These are phyloP conservation scores for Pleurotus salmoneostramineus DNA, from an alignment of 768 basidiomycete genomes.

Conservation along the genomic window DNA sequence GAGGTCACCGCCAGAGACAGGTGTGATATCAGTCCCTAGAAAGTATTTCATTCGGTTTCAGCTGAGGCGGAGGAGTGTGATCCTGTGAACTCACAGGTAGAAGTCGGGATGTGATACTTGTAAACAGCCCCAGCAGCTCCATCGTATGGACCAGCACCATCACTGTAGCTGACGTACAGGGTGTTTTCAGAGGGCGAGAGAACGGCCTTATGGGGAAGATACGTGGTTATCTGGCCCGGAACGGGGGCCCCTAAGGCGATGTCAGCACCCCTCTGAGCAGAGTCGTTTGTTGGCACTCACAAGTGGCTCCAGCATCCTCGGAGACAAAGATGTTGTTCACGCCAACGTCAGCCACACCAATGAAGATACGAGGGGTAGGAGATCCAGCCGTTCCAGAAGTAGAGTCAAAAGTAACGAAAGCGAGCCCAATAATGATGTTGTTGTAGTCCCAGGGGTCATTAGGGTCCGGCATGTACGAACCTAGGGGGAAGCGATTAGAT, in stretches of 20 bases:
- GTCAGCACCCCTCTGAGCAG: neutral
- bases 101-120: constrained; percentile 49
- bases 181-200: constrained; percentile 52
- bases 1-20: constrained; percentile 50
- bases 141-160: constrained; percentile 65
- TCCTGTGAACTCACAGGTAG: constrained; percentile 32
- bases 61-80: neutral
- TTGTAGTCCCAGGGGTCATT: too few relatives aligned
- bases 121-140: constrained; percentile 46
- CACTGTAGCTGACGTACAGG: constrained; percentile 58
- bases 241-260: constrained; percentile 45
- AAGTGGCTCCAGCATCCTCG: constrained; percentile 54
- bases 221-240: constrained; percentile 52
- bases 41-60: neutral
- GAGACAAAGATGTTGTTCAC: constrained; percentile 53
- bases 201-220: constrained; percentile 64
- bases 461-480: too few relatives aligned
- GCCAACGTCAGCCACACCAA: constrained; percentile 58
- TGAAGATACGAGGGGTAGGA: constrained; percentile 62
- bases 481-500: too few relatives aligned
- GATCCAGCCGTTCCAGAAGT: constrained; percentile 47
- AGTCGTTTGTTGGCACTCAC: constrained; percentile 25
- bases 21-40: constrained; percentile 60
- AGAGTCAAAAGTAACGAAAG: constrained; percentile 65
- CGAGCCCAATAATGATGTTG: constrained; percentile 21